Percentiles rank a stretch among this genome's conserved stretches.
phyloP scores from a whole-genome alignment of 2,329 filamentous ascomycete genomes.

The Aspergillus sp. region DNA sequence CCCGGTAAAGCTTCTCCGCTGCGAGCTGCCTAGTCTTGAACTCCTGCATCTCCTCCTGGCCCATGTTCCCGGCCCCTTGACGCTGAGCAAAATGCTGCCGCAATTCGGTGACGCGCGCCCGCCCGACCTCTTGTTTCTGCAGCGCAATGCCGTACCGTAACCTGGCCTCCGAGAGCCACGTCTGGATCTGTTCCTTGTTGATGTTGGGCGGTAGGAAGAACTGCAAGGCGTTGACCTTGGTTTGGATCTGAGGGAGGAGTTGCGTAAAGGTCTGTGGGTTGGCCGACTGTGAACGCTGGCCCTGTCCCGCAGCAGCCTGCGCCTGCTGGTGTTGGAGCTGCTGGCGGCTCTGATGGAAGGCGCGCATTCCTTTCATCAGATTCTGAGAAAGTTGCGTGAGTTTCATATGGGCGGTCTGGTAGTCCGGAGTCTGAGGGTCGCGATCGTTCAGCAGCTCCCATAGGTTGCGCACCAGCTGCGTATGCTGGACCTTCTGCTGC shows the following conservation, averaged over 20 bases:
- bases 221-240: slow-evolving; percentile 35
- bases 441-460: slow-evolving; percentile 45
- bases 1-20: slow-evolving; percentile 33
- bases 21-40: slow-evolving; percentile 33
- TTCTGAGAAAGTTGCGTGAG: slow-evolving; percentile 43
- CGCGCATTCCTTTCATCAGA: slow-evolving; percentile 44
- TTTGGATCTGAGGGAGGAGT: slow-evolving; percentile 37
- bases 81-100: slow-evolving; percentile 31
- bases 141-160: slow-evolving; percentile 39
- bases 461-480: slow-evolving; percentile 43
- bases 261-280: slow-evolving; percentile 33
- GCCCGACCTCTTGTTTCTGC: slow-evolving; percentile 40
- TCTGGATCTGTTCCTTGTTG: slow-evolving; percentile 33
- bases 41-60: slow-evolving; percentile 34
- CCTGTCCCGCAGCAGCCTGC: slow-evolving; percentile 11
- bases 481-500: slow-evolving; percentile 48
- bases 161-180: slow-evolving; percentile 40
- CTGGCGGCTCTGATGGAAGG: slow-evolving; percentile 36
- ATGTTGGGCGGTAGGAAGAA: slow-evolving; percentile 39
- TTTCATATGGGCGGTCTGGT: slow-evolving; percentile 42
- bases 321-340: slow-evolving; percentile 22
- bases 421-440: slow-evolving; percentile 40
- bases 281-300: slow-evolving; percentile 23
- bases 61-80: slow-evolving; percentile 30
- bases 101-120: slow-evolving; percentile 34